These are phyloP conservation scores for Kodamaea ohmeri DNA, from an alignment of 1,139 yeast genomes.

Conservation along the genomic window DNA sequence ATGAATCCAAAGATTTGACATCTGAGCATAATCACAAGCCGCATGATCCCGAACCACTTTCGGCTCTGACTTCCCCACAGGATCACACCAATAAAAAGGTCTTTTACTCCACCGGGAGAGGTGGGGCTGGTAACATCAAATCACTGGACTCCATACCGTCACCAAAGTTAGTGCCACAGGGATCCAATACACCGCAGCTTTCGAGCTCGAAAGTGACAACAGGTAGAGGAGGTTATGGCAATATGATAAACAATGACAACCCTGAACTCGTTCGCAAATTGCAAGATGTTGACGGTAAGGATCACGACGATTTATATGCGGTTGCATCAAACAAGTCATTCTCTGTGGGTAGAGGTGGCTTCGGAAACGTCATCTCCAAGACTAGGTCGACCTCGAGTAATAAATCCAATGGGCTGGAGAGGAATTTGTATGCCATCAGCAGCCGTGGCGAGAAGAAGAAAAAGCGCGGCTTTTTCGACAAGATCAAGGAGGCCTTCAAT, in stretches of 20 bases:
- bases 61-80: slow-evolving; percentile 8
- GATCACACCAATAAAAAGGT: slow-evolving; percentile 27
- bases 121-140: slow-evolving; percentile 76
- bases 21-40: slow-evolving; percentile 21
- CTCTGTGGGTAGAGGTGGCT: slow-evolving; percentile 48
- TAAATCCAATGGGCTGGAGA: slow-evolving; percentile 12
- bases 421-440: slow-evolving; percentile 17
- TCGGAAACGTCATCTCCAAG: slow-evolving; percentile 43
- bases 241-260: slow-evolving; percentile 66
- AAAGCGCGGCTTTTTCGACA: slow-evolving; percentile 29
- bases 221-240: slow-evolving; percentile 82
- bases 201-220: slow-evolving; percentile 61
- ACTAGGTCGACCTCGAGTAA: slow-evolving; percentile 13
- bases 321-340: slow-evolving; percentile 40
- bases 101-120: slow-evolving; percentile 68
- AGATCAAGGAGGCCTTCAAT: slow-evolving; percentile 31
- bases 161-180: slow-evolving; percentile 57
- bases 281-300: slow-evolving; percentile 62
- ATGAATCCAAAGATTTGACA: slow-evolving; percentile 15
- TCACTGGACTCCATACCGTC: slow-evolving; percentile 44
- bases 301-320: slow-evolving; percentile 29
- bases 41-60: slow-evolving; percentile 5
- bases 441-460: slow-evolving; percentile 18
- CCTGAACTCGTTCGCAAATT: slow-evolving; percentile 60
- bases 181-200: slow-evolving; percentile 63